Conservation (phyloP, 2,329 filamentous ascomycete genomes). For the Botryotinia globosa region DNA sequence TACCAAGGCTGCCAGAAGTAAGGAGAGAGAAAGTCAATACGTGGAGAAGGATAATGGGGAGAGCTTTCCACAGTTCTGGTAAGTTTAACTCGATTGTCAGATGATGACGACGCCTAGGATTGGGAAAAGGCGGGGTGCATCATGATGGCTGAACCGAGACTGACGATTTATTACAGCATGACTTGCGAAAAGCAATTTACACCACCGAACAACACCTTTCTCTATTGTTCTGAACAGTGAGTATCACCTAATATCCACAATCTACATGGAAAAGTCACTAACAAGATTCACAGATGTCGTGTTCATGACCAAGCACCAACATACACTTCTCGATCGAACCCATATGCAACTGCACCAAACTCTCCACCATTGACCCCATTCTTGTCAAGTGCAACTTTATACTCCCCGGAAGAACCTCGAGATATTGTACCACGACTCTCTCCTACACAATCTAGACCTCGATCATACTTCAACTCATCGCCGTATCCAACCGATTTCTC, state of each 20-base stretch:
- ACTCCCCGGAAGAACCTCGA: slow-evolving; percentile 48
- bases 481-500: slow-evolving; percentile 23
- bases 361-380: slow-evolving; percentile 39
- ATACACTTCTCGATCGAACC: slow-evolving; percentile 25
- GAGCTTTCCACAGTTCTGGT: slow-evolving; percentile 65
- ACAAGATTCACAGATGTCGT: slow-evolving; percentile 29
- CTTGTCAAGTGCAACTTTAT: slow-evolving; percentile 42
- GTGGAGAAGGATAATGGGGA: slow-evolving; percentile 51
- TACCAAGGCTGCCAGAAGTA: slow-evolving; percentile 21
- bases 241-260: slow-evolving; percentile 34
- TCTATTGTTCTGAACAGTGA: slow-evolving; percentile 64
- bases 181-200: slow-evolving; percentile 66
- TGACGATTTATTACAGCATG: slow-evolving; percentile 49
- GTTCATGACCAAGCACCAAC: slow-evolving; percentile 33
- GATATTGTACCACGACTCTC: slow-evolving; percentile 64
- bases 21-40: slow-evolving; percentile 27
- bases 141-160: slow-evolving; percentile 21
- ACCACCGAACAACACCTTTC: slow-evolving; percentile 53
- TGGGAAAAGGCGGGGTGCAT: slow-evolving; percentile 40
- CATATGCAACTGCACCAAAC: slow-evolving; percentile 28
- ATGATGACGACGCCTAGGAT: neutral
- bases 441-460: slow-evolving; percentile 58
- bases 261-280: neutral
- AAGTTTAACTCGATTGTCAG: slow-evolving; percentile 27
- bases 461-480: slow-evolving; percentile 53